These are phyloP conservation scores for Vitellaria paradoxa DNA, from an alignment of 179 eudicot species.

Conservation along the genomic window DNA sequence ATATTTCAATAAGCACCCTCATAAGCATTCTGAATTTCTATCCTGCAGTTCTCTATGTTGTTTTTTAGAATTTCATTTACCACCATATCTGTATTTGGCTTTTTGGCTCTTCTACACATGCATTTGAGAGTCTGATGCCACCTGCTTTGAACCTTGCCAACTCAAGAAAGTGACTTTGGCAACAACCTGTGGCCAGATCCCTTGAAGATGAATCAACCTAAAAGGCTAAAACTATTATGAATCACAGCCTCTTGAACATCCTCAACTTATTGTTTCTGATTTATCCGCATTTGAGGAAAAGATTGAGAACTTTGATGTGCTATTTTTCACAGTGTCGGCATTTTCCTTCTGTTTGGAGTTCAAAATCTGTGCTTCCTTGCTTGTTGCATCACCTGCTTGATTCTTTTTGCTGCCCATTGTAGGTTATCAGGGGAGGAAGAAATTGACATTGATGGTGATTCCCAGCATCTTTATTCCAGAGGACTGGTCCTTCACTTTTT, in stretches of 20 bases:
- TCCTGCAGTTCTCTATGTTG: neutral
- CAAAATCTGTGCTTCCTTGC: neutral
- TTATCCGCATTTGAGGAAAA: neutral
- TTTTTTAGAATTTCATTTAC: neutral
- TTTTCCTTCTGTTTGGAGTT: neutral
- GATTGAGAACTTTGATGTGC: neutral
- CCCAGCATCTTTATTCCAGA: slow-evolving; percentile 98
- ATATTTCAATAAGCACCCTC: too few species aligned
- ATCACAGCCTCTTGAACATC: neutral
- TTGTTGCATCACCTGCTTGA: slow-evolving; percentile 6
- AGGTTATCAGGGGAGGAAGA: slow-evolving; percentile 77
- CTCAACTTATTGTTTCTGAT: too few species aligned
- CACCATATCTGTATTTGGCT: neutral
- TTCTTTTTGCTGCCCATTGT: slow-evolving; percentile 5
- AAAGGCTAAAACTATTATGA: too few species aligned
- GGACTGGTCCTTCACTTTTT: slow-evolving; percentile 98
- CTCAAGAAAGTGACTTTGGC: too few species aligned
- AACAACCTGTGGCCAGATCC: neutral
- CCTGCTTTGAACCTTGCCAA: too few species aligned
- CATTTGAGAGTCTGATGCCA: neutral
- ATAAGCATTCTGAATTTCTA: neutral
- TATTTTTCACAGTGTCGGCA: neutral
- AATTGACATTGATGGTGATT: slow-evolving; percentile 89
- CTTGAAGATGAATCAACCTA: neutral
- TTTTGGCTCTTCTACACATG: too few species aligned